Base-by-base conservation (phyloP, 73 alveolate species). In the Uronychia setigera region DNA sequence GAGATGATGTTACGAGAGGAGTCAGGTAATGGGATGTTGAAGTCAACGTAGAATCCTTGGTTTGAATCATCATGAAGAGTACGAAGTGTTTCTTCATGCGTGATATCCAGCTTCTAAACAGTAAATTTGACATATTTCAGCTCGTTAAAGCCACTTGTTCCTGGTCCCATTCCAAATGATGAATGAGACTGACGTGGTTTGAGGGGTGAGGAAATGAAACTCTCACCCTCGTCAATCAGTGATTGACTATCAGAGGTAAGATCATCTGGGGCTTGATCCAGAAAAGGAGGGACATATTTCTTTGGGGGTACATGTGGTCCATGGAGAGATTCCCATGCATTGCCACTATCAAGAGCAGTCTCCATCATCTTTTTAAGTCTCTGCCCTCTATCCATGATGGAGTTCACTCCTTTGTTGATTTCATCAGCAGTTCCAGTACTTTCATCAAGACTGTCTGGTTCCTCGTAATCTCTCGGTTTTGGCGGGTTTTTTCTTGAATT, bases 241-340 rank as follows among this genome's bases (percentile, higher is more conserved):
- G 31, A 78, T 1, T 78, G 76, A 32, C 34, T 33, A 11, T 31
- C 32, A 57, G 32, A 60, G 79, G 5, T 28, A 0, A n/a, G 59
- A 58, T 80, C 87, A 14, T 80, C 87, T 30, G 59, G 31, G 1
- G 79, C 1, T 34, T 60, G 14, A 26, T 57, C 32, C 0, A 77
- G 80, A 86, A 79, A 88, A 31, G 94, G 91, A 11, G 88, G 90
- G 77, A 81, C 76, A 80, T 88, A 88, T 35, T 79, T 77, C 58
- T 83, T 82, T 1, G 87, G 91, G 11, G 87, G 84, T 33, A 33
- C 74, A 78, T 88, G 81, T 1, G 29, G 81, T 0, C 85, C 89
- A 35, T 88, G 94, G 1, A 88, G 83, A 31, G 86, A n/a, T 46
- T 88, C 84, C 94, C 94, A 88, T 1, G 94, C 94, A 27, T 29